phyloP scores from a whole-genome alignment of 2,329 filamentous ascomycete genomes.

The Tolypocladium ovalisporum region DNA sequence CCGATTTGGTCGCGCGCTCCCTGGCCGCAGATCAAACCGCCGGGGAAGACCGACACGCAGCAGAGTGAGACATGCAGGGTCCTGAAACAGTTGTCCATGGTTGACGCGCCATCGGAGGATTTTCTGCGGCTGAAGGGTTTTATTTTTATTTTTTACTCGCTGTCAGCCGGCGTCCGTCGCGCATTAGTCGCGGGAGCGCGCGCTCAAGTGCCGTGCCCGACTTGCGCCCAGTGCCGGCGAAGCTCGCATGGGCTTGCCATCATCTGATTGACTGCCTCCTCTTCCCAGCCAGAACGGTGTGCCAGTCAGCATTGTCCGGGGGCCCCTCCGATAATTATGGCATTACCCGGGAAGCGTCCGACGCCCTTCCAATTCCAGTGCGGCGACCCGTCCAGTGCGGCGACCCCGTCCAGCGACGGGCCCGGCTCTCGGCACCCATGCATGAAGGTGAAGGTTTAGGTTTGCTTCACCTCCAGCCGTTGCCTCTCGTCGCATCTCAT shows the following conservation, averaged over 20 bases:
- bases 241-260: not conserved
- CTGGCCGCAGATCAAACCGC: not conserved
- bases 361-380: not conserved
- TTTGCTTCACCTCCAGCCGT: not conserved
- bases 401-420: not conserved
- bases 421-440: not conserved
- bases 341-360: not conserved
- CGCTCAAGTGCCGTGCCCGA: not conserved
- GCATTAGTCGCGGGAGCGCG: not conserved
- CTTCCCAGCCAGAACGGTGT: not conserved
- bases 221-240: not conserved
- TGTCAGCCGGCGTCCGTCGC: not conserved
- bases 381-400: not conserved
- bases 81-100: not conserved
- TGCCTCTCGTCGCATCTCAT: not conserved
- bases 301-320: not conserved
- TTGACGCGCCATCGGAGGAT: not conserved
- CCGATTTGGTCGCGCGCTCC: not conserved
- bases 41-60: not conserved
- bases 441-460: not conserved
- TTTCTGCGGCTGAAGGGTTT: not conserved
- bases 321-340: too few relatives aligned
- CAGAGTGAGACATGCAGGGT: not conserved
- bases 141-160: too few relatives aligned
- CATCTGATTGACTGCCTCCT: not conserved